A percentile compares a stretch with the other conserved stretches of the same genome.
These are phyloP conservation scores for Cytospora chrysosperma DNA, from an alignment of 2,329 filamentous ascomycete species.

Conservation along the genomic window DNA sequence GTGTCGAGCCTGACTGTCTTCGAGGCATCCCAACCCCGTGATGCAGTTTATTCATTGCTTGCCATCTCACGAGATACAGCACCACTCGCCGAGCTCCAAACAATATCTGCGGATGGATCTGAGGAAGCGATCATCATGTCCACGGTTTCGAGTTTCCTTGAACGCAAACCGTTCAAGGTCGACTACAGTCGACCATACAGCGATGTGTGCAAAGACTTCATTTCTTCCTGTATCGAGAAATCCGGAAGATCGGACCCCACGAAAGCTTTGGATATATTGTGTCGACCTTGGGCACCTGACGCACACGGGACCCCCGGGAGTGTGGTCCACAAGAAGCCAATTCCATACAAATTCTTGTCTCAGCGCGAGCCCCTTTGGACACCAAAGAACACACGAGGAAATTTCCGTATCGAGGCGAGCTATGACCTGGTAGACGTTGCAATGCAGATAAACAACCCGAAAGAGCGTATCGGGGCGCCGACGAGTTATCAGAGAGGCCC, in stretches of 20 bases:
- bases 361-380: not conserved
- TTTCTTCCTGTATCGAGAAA: constrained; percentile 33
- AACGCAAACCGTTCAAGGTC: constrained; percentile 32
- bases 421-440: not conserved
- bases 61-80: constrained; percentile 36
- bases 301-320: not conserved
- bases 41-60: constrained; percentile 36
- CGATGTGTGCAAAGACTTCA: constrained; percentile 37
- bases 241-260: constrained; percentile 24
- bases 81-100: constrained; percentile 20
- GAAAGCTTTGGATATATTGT: constrained; percentile 38
- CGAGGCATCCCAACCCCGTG: constrained; percentile 31
- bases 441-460: not conserved
- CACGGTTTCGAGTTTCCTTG: constrained; percentile 26
- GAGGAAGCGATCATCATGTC: constrained; percentile 14
- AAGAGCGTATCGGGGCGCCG: not conserved
- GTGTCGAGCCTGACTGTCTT: constrained; percentile 36
- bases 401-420: not conserved
- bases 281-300: constrained; percentile 38
- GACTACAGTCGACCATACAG: constrained; percentile 34
- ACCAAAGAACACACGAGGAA: too few relatives aligned
- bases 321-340: not conserved
- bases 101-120: not conserved
- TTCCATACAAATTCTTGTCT: not conserved
- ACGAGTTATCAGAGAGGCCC: not conserved